Evolutionary conservation across 83 land plant species (phyloP).

Genomic region (Thuja plicata): DNA sequence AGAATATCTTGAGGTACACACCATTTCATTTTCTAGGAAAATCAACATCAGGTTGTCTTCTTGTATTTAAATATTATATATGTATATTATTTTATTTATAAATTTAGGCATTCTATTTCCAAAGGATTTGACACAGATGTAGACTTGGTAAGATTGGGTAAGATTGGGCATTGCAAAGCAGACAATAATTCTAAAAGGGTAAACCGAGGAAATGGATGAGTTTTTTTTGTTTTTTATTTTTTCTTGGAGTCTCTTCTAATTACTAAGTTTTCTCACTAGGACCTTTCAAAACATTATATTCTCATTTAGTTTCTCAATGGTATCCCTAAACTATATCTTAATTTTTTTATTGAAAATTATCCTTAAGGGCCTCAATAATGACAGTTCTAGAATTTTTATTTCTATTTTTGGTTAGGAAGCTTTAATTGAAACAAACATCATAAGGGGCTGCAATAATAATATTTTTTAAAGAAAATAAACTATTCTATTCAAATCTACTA

Average conservation of each 20-base stretch:
- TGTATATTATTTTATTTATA: slow-evolving; percentile 41
- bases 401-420: background rate
- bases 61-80: background rate
- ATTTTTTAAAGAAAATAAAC: background rate
- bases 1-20: slow-evolving; percentile 34
- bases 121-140: slow-evolving; percentile 81
- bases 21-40: too few species aligned
- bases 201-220: slow-evolving; percentile 94
- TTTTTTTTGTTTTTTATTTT: background rate
- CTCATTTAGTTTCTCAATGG: background rate
- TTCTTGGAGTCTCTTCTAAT: background rate
- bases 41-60: too few species aligned
- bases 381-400: background rate
- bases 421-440: background rate
- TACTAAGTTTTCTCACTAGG: background rate
- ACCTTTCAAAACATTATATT: background rate
- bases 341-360: background rate
- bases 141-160: slow-evolving; percentile 73
- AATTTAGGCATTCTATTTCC: slow-evolving; percentile 86
- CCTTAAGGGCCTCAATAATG: background rate
- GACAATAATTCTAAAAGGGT: slow-evolving; percentile 97
- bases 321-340: background rate
- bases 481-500: background rate
- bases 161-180: slow-evolving; percentile 95
- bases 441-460: background rate